Evolutionary conservation across 2,329 filamentous ascomycete species (phyloP), one percentile per base, ranked within the genome.

Genomic region (Aureobasidium sp.): DNA sequence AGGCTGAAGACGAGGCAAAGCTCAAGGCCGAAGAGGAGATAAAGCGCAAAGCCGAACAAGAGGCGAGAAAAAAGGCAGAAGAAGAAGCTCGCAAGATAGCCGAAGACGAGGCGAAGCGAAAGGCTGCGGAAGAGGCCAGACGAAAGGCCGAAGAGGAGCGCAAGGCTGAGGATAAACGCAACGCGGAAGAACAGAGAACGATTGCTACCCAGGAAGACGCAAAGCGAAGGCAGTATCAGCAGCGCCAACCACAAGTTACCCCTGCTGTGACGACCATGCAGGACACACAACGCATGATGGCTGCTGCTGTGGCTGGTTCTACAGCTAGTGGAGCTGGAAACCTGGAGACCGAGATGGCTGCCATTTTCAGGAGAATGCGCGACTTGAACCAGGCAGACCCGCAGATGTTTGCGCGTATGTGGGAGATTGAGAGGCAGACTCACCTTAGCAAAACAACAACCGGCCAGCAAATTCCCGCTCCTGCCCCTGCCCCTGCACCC

Each of bases 321-420:
- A 25, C 52, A 22, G 54, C 19, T 16, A 55, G 40, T 3, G 40
- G 25, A 2, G 37, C 34, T 16, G 60, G 60, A 8, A 67, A 67
- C 19, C 71, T 78, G 45, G 77, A 77, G 56, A 63, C 66, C 2
- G 73, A 79, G 59, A 78, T 80, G 64, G 72, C 74, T 54, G 68
- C 68, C 2, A 74, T 80, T 71, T 77, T 81, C 64, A 72, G 76
- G 30, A 79, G 76, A 59, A 80, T 82, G 76, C 70, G 77, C 34
- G 73, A 80, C 56, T 74, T 79, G 55, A 79, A 80, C 55, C 66
- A 66, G 22, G 75, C 76, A 59, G 77, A 82, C 58, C 79, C 79
- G 3, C 65, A 67, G 10, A 68, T 79, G 53, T 74, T 82, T 47
- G 74, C 77, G 21, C 72, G 58, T 48, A 71, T 82, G 7, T 80